Percentiles rank a stretch among this genome's conserved stretches.
These are phyloP conservation scores for Penicillium daleae DNA, from an alignment of 495 filamentous ascomycete genomes.

Conservation along the genomic window DNA sequence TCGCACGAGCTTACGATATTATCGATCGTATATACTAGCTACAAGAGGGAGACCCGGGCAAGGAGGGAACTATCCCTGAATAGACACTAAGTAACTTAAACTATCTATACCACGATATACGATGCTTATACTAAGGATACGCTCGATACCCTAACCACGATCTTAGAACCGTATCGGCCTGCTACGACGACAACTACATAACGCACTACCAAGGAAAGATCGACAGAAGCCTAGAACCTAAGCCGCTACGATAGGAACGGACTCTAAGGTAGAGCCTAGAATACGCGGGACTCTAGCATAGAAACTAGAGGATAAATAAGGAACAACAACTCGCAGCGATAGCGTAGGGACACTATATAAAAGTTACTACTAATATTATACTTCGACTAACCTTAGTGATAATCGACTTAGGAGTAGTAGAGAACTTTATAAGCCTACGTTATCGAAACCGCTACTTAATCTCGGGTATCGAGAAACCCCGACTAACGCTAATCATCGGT, in stretches of 20 bases:
- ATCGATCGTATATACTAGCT: background rate
- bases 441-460: background rate
- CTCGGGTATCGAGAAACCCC: background rate
- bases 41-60: no score
- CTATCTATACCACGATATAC: no score
- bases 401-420: background rate
- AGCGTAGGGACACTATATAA: background rate
- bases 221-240: background rate
- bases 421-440: constrained; percentile 1
- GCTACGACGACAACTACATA: background rate
- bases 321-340: background rate
- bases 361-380: background rate
- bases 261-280: background rate
- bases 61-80: no score
- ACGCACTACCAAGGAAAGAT: background rate
- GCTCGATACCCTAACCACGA: background rate
- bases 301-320: constrained; percentile 4
- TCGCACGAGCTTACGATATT: no score
- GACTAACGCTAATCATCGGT: background rate
- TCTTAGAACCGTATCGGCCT: background rate
- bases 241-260: background rate
- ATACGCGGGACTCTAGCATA: background rate
- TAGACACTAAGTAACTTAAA: no score
- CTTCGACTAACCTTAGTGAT: background rate
- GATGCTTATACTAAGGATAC: background rate